Conservation (phyloP, 2,329 filamentous ascomycete species). For the Fusarium sublunatum region DNA sequence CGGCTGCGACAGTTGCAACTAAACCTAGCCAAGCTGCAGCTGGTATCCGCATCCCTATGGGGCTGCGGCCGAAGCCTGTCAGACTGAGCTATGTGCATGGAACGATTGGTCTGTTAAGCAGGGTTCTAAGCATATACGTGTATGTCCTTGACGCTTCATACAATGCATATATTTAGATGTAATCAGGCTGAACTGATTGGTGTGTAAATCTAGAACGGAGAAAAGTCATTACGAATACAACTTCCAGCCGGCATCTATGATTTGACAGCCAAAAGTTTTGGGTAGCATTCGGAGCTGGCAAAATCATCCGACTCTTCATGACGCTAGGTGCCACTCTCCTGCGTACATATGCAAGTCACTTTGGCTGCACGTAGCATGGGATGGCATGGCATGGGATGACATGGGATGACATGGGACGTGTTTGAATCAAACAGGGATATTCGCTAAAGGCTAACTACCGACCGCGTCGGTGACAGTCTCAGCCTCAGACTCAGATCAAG, state of each 20-base stretch:
- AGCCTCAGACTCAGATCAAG: not conserved
- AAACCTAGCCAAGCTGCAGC: constrained; percentile 17
- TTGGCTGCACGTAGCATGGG: constrained; percentile 6
- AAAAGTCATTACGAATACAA: not conserved
- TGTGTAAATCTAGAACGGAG: not conserved
- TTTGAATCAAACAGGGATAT: constrained; percentile 10
- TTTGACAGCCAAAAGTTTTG: not conserved
- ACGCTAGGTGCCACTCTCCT: constrained; percentile 16
- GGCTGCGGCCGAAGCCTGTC: constrained; percentile 18
- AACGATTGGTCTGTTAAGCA: not conserved
- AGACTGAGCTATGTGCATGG: constrained; percentile 2
- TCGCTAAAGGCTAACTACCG: constrained; percentile 9
- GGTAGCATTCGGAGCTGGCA: constrained; percentile 2
- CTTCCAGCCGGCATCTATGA: not conserved
- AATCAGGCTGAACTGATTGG: not conserved
- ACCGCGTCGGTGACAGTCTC: not conserved
- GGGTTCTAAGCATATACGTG: not conserved
- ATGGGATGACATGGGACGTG: not conserved
- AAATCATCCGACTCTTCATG: constrained; percentile 9
- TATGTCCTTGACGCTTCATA: not conserved
- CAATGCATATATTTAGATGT: not conserved
- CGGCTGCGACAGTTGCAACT: constrained; percentile 14
- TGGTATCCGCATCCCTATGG: constrained; percentile 28
- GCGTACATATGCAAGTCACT: constrained; percentile 26
- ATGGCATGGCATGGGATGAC: not conserved